A percentile compares a stretch with the other conserved stretches of the same genome.
These are phyloP conservation scores for Keqinozyma sinolaborantium DNA, from an alignment of 1,139 yeast genomes.

Conservation along the genomic window DNA sequence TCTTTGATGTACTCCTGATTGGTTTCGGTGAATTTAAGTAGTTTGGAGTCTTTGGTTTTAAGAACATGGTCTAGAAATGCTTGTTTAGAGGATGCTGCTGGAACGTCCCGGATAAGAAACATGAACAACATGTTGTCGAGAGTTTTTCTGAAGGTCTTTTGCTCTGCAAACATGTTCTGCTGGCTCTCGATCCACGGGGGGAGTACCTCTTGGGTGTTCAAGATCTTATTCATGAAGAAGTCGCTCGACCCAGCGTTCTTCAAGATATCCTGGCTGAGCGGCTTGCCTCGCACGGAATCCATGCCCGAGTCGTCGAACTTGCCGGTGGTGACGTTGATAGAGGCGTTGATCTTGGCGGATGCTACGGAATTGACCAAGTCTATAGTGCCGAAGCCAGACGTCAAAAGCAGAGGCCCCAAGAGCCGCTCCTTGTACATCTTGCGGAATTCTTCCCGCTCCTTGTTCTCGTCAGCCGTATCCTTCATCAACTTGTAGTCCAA, in stretches of 20 bases:
- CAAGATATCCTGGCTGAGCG: constrained; percentile 53
- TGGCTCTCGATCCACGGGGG: constrained; percentile 93
- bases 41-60: constrained; percentile 1
- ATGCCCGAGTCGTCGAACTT: constrained; percentile 54
- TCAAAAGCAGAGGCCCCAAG: constrained; percentile 53
- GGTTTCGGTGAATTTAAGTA: constrained; percentile 5
- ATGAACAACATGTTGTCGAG: constrained; percentile 44
- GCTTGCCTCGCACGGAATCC: constrained; percentile 56
- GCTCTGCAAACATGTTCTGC: constrained; percentile 47
- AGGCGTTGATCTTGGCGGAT: constrained; percentile 70
- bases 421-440: constrained; percentile 64
- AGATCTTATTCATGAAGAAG: constrained; percentile 48
- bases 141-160: constrained; percentile 41
- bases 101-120: constrained; percentile 19
- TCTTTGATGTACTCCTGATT: constrained; percentile 33
- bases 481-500: constrained; percentile 60
- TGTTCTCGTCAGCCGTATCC: constrained; percentile 14
- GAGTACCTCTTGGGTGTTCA: constrained; percentile 70
- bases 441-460: constrained; percentile 51
- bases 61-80: constrained; percentile 11
- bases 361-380: constrained; percentile 62
- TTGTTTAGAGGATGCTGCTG: constrained; percentile 12
- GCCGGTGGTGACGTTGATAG: constrained; percentile 58
- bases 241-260: constrained; percentile 49
- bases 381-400: constrained; percentile 36